Evolutionary conservation across 106 monocot genomes (phyloP).

Genomic region (Phalaenopsis equestris): DNA sequence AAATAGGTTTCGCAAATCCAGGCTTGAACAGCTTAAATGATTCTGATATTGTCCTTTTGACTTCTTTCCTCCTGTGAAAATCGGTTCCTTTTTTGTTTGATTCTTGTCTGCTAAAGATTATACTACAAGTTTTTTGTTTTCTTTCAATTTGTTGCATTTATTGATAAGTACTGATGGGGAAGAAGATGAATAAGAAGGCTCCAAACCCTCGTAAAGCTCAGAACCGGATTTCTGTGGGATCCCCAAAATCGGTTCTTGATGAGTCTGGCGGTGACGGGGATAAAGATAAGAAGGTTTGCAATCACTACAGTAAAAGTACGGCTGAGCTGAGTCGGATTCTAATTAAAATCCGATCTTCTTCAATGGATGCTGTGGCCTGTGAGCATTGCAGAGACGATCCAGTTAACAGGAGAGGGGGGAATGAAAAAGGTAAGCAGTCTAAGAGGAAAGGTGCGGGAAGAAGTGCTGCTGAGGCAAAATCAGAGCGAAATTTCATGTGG

Average conservation of each 20-base stretch:
- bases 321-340: conserved; percentile 39
- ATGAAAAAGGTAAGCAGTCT: conserved; percentile 37
- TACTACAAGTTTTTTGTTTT: background rate
- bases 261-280: conserved; percentile 8
- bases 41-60: background rate
- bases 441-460: conserved; percentile 50
- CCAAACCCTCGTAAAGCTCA: conserved; percentile 31
- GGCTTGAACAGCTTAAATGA: too few species aligned
- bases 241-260: background rate
- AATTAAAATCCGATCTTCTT: conserved; percentile 23
- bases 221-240: background rate
- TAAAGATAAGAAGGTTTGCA: conserved; percentile 25
- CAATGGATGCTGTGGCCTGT: conserved; percentile 27
- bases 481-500: conserved; percentile 42
- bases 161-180: conserved; percentile 48
- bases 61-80: background rate
- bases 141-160: conserved; percentile 7
- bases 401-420: conserved; percentile 21
- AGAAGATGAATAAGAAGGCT: conserved; percentile 61
- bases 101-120: background rate
- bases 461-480: conserved; percentile 9
- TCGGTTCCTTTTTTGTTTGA: background rate
- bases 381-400: conserved; percentile 74
- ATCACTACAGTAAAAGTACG: conserved; percentile 34
- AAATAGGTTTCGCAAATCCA: background rate